Evolutionary conservation across 176 grass and related monocot genomes (phyloP), one percentile per base, ranked within the genome.

Genomic region (Echinochloa phyllopogon): DNA sequence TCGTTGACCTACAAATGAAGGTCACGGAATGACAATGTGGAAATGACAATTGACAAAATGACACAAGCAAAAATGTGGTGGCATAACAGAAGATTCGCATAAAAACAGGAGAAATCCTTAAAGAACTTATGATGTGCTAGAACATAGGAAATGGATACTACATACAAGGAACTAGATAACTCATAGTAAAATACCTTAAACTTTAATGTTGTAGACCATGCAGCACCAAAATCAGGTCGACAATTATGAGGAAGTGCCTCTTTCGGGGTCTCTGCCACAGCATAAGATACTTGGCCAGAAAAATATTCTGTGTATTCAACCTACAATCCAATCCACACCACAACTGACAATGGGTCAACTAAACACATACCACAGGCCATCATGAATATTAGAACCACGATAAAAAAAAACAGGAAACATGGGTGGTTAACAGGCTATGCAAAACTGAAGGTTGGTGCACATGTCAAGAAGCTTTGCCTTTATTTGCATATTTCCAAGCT

Each of bases 271-370:
- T 98, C 95, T 79, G 91, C 93, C 72, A 93, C 76, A 57, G 95
- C 87, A 87, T 88, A 92, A 81, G 90, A 95, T 92, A 83, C 86
- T 86, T 98, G 93, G 38, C 95, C 93, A 79, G 95, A 95, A 91
- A 98, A 93, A 87, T 93, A 90, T 85, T 98, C 95, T 89, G 76
- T 93, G 52, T 98, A 95, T 82, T 98, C 95, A 82, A 98, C 95
- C 95, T 98, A 69, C 72, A 83, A 42, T 77, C 55, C n/a, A 71
- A 86, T 72, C 33, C 70, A 76, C 17, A 76, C 53, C 56, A 77
- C 42, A 78, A 85, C 59, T 47, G 53, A 70, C 27, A 67, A 42
- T 21, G 12, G 64, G 73, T 66, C 82, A 82, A 72, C 11, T 18
- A 65, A 82, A 72, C 45, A 86, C 7, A 50, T 50, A n/a, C 33